These are phyloP conservation scores for Phylloporus sp. DNA, from an alignment of 768 basidiomycete genomes.

Conservation along the genomic window DNA sequence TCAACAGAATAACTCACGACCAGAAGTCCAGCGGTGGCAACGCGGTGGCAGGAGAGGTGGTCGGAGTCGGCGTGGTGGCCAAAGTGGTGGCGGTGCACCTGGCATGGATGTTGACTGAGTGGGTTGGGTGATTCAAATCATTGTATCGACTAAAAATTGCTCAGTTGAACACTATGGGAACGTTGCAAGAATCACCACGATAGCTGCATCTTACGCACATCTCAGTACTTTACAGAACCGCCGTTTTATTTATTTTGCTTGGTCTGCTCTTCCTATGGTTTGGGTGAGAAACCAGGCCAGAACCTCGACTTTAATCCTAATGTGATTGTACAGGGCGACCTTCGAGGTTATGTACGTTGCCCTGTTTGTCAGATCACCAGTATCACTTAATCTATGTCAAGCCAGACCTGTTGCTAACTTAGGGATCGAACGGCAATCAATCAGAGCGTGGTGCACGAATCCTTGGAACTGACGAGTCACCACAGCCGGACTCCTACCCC, in stretches of 20 bases:
- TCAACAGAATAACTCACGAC: constrained; percentile 26
- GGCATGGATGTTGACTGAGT: constrained; percentile 30
- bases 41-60: constrained; percentile 26
- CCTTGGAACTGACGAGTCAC: too few relatives aligned
- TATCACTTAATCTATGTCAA: too few relatives aligned
- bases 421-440: too few relatives aligned
- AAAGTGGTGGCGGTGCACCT: constrained; percentile 7
- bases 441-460: too few relatives aligned
- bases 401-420: too few relatives aligned
- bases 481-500: too few relatives aligned
- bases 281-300: neutral
- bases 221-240: constrained; percentile 25
- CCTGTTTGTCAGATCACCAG: too few relatives aligned
- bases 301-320: neutral
- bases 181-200: constrained; percentile 11
- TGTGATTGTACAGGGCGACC: neutral
- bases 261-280: neutral
- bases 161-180: constrained; percentile 9
- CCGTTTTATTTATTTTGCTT: constrained; percentile 18
- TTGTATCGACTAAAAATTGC: constrained; percentile 8
- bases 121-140: neutral
- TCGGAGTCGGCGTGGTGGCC: constrained; percentile 23
- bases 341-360: too few relatives aligned
- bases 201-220: constrained; percentile 18
- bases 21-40: constrained; percentile 25